These are phyloP conservation scores for Calonectria multiphialidica DNA, from an alignment of 2,329 filamentous ascomycete species.

Conservation along the genomic window DNA sequence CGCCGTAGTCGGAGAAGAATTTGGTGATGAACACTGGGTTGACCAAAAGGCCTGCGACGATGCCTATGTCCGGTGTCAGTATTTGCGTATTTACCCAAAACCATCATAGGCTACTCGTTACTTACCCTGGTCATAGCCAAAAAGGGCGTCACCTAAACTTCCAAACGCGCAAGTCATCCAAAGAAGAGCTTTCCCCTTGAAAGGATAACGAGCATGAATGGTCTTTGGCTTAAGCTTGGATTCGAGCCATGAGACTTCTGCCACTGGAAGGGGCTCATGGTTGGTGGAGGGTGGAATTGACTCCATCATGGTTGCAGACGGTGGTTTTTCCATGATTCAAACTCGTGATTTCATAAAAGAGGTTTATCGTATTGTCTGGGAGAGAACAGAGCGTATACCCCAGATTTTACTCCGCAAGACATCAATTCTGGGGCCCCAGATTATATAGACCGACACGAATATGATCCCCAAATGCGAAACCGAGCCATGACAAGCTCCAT, in stretches of 20 bases:
- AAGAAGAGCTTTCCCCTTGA: slow-evolving; percentile 28
- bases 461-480: neutral
- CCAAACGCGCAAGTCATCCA: slow-evolving; percentile 31
- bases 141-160: slow-evolving; percentile 29
- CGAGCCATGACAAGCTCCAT: neutral
- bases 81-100: neutral
- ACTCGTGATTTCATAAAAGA: neutral
- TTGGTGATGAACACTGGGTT: slow-evolving; percentile 28
- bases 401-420: neutral
- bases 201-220: slow-evolving; percentile 17
- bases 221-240: slow-evolving; percentile 24
- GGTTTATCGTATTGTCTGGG: neutral
- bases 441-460: neutral
- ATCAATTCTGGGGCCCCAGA: neutral
- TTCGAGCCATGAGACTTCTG: slow-evolving; percentile 12
- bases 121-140: slow-evolving; percentile 28
- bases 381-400: neutral
- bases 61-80: slow-evolving; percentile 10
- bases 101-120: neutral
- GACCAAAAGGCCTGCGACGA: slow-evolving; percentile 28
- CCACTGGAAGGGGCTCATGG: neutral
- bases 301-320: neutral
- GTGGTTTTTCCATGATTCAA: slow-evolving; percentile 1
- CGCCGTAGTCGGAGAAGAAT: slow-evolving; percentile 29
- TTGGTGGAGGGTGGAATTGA: neutral